Evolutionary conservation across 2,329 filamentous ascomycete genomes (phyloP), one percentile per base, ranked within the genome.

Genomic region (Gyromitra esculenta): DNA sequence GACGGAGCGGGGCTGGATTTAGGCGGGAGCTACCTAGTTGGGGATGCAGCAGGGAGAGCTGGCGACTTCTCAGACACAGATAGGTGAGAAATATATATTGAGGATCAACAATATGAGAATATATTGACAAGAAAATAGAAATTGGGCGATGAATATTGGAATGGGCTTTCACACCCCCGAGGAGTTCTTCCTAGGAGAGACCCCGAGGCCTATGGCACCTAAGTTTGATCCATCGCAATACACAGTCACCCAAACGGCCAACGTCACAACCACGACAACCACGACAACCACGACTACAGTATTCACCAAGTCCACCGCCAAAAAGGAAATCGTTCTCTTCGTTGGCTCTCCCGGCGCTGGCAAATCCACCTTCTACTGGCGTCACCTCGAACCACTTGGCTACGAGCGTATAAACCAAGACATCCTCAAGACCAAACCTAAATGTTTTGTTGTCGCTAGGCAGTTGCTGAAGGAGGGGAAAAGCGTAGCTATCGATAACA

Each of bases 391-490:
- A 82, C 91, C 92, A 18, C 84, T 96, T 31, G 92, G 90, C 1
- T 98, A 97, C 82, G 88, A 89, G 82, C 89, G 96, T 57, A 88
- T 97, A 39, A 99, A 99, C 81, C 96, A 99, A 84, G 96, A 99
- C 83, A 88, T 87, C 0, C 86, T 98, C 59, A 97, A 97, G 83
- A 91, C 89, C 83, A 78, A 88, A 75, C 87, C 90, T 57, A 91
- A 89, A 80, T 91, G 90, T 82, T 84, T 98, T 75, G 92, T 92
- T 83, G 88, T 88, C 9, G 77, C 73, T 31, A 93, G 94, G 13
- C 87, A 85, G 64, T 84, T 88, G 60, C 85, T 98, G 54, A 83
- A 86, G 37, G 86, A 88, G 25, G 90, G 91, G 0, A 86, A 86
- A 25, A 92, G 92, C 1, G 89, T 97, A 2, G 93, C 87, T 35